These are phyloP conservation scores for Aspergillus sp. DNA, from an alignment of 2,329 filamentous ascomycete species.

Conservation along the genomic window DNA sequence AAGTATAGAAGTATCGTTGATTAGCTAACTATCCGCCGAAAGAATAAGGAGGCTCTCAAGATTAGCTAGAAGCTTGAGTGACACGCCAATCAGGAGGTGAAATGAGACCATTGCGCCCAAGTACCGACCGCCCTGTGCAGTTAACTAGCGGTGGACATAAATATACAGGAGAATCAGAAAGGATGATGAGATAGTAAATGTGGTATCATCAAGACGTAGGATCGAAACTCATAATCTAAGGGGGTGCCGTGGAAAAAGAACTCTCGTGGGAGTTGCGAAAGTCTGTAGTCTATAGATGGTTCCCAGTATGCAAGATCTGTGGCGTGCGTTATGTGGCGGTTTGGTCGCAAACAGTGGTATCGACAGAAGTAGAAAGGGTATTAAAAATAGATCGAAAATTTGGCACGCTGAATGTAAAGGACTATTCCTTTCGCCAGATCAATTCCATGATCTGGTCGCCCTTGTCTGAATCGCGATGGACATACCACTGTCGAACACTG, in stretches of 20 bases:
- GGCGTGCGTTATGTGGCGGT: neutral
- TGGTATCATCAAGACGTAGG: constrained; percentile 21
- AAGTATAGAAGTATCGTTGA: neutral
- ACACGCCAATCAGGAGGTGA: neutral
- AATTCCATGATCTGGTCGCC: constrained; percentile 48
- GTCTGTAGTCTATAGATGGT: constrained; percentile 22
- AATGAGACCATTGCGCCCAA: neutral
- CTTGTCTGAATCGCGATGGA: constrained; percentile 50
- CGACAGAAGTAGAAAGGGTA: neutral
- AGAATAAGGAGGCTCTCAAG: neutral
- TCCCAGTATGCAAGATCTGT: constrained; percentile 8
- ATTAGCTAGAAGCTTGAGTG: neutral
- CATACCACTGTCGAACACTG: constrained; percentile 60
- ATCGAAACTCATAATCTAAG: constrained; percentile 26
- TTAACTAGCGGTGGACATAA: neutral
- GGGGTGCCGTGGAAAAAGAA: constrained; percentile 19
- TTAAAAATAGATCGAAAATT: constrained; percentile 1
- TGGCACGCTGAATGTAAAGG: neutral
- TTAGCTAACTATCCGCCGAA: neutral
- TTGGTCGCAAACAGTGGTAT: neutral
- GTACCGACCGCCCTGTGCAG: neutral
- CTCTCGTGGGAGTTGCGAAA: constrained; percentile 10
- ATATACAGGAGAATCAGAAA: constrained; percentile 1
- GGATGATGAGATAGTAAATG: constrained; percentile 11
- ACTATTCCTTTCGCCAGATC: constrained; percentile 35